Percentiles rank a stretch among this genome's conserved stretches.
Evolutionary conservation across 257 asterid genomes (phyloP).

Genomic region (Solanum ossicruentum): DNA sequence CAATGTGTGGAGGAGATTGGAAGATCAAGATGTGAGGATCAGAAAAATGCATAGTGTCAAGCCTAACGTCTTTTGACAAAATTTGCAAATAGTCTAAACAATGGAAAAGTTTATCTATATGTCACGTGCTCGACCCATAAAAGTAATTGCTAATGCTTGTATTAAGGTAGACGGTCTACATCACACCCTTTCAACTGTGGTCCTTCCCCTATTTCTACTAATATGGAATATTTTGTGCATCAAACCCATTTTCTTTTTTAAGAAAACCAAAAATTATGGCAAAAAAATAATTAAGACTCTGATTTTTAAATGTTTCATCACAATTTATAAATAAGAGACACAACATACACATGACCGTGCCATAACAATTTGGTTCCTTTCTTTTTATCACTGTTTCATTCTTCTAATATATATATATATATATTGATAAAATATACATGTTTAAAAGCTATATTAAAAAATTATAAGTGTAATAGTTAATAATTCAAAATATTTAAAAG

Average conservation of each 20-base stretch:
- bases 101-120: too few relatives aligned
- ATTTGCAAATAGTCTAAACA: too few relatives aligned
- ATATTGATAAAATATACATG: background rate
- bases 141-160: too few relatives aligned
- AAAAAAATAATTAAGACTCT: background rate
- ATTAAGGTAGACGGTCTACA: too few relatives aligned
- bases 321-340: background rate
- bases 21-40: background rate
- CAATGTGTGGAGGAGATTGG: background rate
- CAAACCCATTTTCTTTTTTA: too few relatives aligned
- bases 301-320: background rate
- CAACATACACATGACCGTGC: too few relatives aligned
- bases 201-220: background rate
- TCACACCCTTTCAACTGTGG: fast-evolving
- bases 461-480: background rate
- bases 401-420: too few relatives aligned
- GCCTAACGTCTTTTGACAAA: background rate
- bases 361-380: too few relatives aligned
- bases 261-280: background rate
- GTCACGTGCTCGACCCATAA: too few relatives aligned
- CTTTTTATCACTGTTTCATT: too few relatives aligned
- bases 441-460: background rate
- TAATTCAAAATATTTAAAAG: background rate
- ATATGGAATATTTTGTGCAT: background rate
- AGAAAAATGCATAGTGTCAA: background rate